Evolutionary conservation across 1,284 basidiomycete genomes (phyloP).

Genomic region (Sporisorium scitamineum): DNA sequence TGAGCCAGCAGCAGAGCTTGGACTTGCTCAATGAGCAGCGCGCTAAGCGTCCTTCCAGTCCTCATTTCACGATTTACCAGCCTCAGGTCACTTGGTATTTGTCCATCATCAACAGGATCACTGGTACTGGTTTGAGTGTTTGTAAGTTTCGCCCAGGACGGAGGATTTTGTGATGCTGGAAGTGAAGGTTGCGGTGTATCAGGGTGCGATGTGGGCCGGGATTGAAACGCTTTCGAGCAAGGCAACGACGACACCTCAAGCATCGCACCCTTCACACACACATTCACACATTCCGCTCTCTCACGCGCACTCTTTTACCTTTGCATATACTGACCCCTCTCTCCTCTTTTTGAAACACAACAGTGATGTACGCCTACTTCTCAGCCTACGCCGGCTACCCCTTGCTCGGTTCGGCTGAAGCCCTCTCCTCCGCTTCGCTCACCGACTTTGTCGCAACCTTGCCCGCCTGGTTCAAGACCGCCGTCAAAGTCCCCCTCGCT

Average conservation of each 20-base stretch:
- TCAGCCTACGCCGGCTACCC: constrained; percentile 88
- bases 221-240: too few relatives aligned
- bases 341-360: not conserved
- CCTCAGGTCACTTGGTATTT: constrained; percentile 88
- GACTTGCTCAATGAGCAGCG: constrained; percentile 88
- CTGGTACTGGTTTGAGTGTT: constrained; percentile 78
- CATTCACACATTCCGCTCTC: too few relatives aligned
- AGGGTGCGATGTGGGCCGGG: too few relatives aligned
- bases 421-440: constrained; percentile 81
- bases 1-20: constrained; percentile 73
- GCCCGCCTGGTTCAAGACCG: constrained; percentile 69
- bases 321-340: not conserved
- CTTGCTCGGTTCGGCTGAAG: constrained; percentile 72
- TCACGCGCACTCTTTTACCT: not conserved
- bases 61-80: constrained; percentile 96
- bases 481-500: constrained; percentile 57
- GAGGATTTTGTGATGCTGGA: too few relatives aligned
- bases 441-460: constrained; percentile 77
- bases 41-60: constrained; percentile 83
- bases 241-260: too few relatives aligned
- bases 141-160: constrained; percentile 46
- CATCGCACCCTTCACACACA: too few relatives aligned
- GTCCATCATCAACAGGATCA: constrained; percentile 87
- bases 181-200: too few relatives aligned
- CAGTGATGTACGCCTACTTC: constrained; percentile 83